Evolutionary conservation across 2,329 filamentous ascomycete genomes (phyloP).

Genomic region (Calonectria honghensis): DNA sequence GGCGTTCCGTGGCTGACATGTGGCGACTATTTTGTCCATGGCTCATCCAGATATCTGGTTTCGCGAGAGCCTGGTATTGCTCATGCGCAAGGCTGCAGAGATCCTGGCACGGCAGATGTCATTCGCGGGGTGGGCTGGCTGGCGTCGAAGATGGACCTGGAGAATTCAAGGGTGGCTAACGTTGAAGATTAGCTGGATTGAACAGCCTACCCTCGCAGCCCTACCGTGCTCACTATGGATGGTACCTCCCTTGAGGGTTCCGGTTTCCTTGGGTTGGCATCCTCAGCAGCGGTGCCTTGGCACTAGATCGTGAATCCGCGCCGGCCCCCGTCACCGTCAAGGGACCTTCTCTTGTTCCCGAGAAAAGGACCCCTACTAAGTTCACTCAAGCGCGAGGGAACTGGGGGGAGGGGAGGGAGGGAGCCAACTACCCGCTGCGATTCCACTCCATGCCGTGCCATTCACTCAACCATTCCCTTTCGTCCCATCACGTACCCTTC

Average conservation of each 20-base stretch:
- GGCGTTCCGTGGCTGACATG: slow-evolving; percentile 37
- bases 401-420: slow-evolving; percentile 22
- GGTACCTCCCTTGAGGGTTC: slow-evolving; percentile 30
- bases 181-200: slow-evolving; percentile 47
- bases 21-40: slow-evolving; percentile 30
- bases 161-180: slow-evolving; percentile 44
- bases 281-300: slow-evolving; percentile 39
- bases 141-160: slow-evolving; percentile 46
- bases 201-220: slow-evolving; percentile 51
- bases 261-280: slow-evolving; percentile 32
- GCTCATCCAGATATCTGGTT: slow-evolving; percentile 36
- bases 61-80: slow-evolving; percentile 41
- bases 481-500: slow-evolving; percentile 35
- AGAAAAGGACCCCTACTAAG: slow-evolving; percentile 43
- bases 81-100: slow-evolving; percentile 54
- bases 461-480: slow-evolving; percentile 44
- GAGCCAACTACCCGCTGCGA: slow-evolving; percentile 31
- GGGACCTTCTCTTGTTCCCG: slow-evolving; percentile 41
- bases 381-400: slow-evolving; percentile 27
- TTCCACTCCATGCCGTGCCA: slow-evolving; percentile 22
- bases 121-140: slow-evolving; percentile 53
- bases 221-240: slow-evolving; percentile 45
- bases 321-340: slow-evolving; percentile 30
- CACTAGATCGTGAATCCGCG: slow-evolving; percentile 41
- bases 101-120: slow-evolving; percentile 55